phyloP scores from a whole-genome alignment of 257 asterid genomes.

The Cynanchum wilfordii region DNA sequence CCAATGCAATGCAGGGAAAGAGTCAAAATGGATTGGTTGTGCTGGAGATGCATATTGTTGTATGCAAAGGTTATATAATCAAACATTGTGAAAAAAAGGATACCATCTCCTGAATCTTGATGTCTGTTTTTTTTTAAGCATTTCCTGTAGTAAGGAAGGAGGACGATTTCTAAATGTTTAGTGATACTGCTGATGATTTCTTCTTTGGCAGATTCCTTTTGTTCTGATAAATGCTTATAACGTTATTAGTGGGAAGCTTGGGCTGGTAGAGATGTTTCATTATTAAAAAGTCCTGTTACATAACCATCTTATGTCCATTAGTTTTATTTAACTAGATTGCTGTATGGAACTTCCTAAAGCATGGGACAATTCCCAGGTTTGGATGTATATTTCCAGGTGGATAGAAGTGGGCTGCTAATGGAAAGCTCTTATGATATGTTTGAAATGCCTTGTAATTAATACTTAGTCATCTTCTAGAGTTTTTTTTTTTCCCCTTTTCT shows the following conservation, averaged over 20 bases:
- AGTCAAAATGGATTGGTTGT: not conserved
- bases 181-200: not conserved
- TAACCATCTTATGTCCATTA: not conserved
- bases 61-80: not conserved
- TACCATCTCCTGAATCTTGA: not conserved
- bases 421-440: not conserved
- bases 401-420: not conserved
- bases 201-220: not conserved
- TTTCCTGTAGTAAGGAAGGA: not conserved
- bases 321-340: not conserved
- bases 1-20: not conserved
- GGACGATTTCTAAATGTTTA: not conserved
- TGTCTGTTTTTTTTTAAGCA: not conserved
- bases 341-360: not conserved
- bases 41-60: not conserved
- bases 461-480: too few relatives aligned
- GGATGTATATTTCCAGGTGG: not conserved
- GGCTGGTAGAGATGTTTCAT: not conserved
- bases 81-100: not conserved
- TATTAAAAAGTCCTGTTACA: not conserved
- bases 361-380: not conserved
- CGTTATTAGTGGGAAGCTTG: not conserved
- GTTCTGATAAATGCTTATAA: not conserved
- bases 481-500: too few relatives aligned
- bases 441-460: not conserved